Evolutionary conservation across 441 rosid species (phyloP).

Genomic region (Croton setiger): DNA sequence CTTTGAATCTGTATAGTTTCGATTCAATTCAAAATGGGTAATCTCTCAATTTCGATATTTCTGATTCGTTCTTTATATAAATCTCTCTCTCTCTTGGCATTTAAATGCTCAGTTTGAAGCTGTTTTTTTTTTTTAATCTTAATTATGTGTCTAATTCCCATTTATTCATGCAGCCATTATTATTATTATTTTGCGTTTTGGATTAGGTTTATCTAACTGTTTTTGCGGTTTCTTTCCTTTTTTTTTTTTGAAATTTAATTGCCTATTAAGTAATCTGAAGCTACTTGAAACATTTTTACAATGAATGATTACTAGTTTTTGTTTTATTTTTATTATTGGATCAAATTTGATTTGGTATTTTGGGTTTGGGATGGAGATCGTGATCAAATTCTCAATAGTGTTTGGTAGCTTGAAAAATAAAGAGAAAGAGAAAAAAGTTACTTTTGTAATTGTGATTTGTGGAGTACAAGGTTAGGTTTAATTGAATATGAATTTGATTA

Average conservation of each 20-base stretch:
- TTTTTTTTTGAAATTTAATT: constrained; percentile 11
- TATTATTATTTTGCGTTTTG: constrained; percentile 7
- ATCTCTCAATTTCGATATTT: constrained; percentile 18
- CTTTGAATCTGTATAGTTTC: constrained; percentile 8
- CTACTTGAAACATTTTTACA: neutral
- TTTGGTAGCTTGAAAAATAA: neutral
- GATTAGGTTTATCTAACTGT: neutral
- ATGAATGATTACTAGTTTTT: neutral
- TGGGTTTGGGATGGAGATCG: constrained; percentile 4
- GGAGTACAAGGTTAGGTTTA: neutral
- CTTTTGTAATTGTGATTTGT: constrained; percentile 4
- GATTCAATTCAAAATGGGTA: constrained; percentile 31
- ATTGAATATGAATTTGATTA: constrained; percentile 4
- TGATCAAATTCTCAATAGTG: constrained; percentile 9
- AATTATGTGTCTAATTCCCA: neutral
- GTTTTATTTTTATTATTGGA: neutral
- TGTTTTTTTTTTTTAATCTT: neutral
- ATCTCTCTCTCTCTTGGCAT: neutral
- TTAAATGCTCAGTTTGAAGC: constrained; percentile 4
- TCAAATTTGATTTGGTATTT: neutral
- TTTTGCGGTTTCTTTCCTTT: constrained; percentile 10
- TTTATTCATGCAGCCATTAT: constrained; percentile 6
- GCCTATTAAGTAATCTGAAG: neutral
- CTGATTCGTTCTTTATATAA: neutral
- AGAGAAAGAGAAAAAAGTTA: neutral